Conservation (phyloP, 805 yeast species). For the Jamesozyma jinghongensis region DNA sequence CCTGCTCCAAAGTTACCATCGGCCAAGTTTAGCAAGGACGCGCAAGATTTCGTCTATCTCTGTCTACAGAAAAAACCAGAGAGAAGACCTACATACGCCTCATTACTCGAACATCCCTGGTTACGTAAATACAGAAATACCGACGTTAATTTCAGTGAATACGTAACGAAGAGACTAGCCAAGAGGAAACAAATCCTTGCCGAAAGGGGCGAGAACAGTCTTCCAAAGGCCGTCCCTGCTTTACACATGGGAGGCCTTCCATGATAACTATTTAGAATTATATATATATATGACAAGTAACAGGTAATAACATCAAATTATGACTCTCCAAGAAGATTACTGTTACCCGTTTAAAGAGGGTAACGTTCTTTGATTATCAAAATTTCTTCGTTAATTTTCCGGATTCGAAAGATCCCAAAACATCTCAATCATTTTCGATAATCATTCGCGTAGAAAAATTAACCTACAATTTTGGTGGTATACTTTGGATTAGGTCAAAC, state of each 20-base stretch:
- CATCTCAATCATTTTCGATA: too few species aligned
- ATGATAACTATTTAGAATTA: too few species aligned
- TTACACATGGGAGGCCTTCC: conserved; percentile 31
- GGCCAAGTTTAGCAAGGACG: conserved; percentile 57
- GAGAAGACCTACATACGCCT: conserved; percentile 69
- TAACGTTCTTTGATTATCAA: too few species aligned
- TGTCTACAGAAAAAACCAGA: conserved; percentile 77
- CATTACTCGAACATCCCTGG: conserved; percentile 80
- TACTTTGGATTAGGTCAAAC: too few species aligned
- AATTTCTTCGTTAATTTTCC: too few species aligned
- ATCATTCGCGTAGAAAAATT: too few species aligned
- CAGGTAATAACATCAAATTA: too few species aligned
- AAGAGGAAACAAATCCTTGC: conserved; percentile 22
- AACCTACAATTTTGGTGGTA: too few species aligned
- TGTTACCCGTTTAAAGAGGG: too few species aligned
- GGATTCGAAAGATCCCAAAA: too few species aligned
- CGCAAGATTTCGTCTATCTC: conserved; percentile 67
- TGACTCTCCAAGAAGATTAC: too few species aligned
- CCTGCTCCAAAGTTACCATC: conserved; percentile 75
- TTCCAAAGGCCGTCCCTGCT: conserved; percentile 28
- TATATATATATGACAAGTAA: too few species aligned
- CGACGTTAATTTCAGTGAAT: conserved; percentile 30
- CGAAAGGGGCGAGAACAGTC: conserved; percentile 21
- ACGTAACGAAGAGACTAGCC: conserved; percentile 32
- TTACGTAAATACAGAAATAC: conserved; percentile 42